Percentiles rank a stretch among this genome's conserved stretches.
phyloP scores from a whole-genome alignment of 352 stramenopile species.

The Globisporangium recalcitrans region DNA sequence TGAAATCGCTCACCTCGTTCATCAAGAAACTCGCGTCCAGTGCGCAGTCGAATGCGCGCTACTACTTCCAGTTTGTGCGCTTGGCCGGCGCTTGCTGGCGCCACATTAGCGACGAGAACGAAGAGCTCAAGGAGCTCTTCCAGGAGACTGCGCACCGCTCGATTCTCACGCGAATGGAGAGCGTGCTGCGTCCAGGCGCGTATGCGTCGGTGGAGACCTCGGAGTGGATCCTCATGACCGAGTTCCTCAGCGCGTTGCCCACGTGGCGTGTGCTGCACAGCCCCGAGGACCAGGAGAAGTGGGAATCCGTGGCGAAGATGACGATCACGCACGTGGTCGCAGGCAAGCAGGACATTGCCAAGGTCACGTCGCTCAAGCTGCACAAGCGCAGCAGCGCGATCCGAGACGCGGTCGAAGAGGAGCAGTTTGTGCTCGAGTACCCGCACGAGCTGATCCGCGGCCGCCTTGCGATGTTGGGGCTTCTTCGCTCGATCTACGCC shows the following conservation, averaged over 20 bases:
- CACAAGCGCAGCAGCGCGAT: slow-evolving; percentile 42
- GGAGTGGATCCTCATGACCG: slow-evolving; percentile 33
- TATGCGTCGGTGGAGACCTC: slow-evolving; percentile 29
- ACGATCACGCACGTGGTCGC: slow-evolving; percentile 52
- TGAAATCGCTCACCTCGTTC: slow-evolving; percentile 13
- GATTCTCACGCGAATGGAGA: slow-evolving; percentile 27
- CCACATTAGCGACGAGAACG: slow-evolving; percentile 1
- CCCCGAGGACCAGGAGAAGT: slow-evolving; percentile 36
- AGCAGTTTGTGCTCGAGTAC: slow-evolving; percentile 38
- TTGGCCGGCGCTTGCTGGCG: slow-evolving; percentile 19
- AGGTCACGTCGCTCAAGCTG: slow-evolving; percentile 39
- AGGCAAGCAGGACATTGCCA: slow-evolving; percentile 54
- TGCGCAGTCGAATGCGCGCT: slow-evolving; percentile 16
- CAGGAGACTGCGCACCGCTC: slow-evolving; percentile 22
- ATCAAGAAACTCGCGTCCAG: slow-evolving; percentile 18
- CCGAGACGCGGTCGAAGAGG: slow-evolving; percentile 30
- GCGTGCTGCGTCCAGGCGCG: slow-evolving; percentile 27
- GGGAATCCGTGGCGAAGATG: slow-evolving; percentile 42
- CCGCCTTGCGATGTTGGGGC: slow-evolving; percentile 39
- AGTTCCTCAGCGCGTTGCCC: slow-evolving; percentile 34
- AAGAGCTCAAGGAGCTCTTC: slow-evolving; percentile 20
- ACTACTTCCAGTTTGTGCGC: slow-evolving; percentile 20
- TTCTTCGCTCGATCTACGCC: slow-evolving; percentile 37
- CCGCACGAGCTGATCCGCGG: slow-evolving; percentile 32
- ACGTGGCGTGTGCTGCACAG: slow-evolving; percentile 20